Base-by-base conservation (phyloP, 306 rosid genomes). In the Neltuma alba region DNA sequence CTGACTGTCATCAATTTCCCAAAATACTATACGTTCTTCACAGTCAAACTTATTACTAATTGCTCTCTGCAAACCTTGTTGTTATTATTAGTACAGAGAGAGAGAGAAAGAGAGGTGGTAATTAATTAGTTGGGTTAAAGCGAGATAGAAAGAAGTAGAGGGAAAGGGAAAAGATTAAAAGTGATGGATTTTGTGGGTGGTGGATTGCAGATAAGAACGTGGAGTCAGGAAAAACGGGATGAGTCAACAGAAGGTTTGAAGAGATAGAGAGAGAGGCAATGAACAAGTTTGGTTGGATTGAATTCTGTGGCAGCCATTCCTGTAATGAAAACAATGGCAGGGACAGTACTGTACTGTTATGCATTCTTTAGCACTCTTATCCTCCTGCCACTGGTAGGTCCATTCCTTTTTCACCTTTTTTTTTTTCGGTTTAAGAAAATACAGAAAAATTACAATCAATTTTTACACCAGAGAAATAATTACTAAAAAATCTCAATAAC, bases 261-360 rank as follows among this genome's bases (percentile, higher is more conserved):
- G 58, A 70, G 50, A 4, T 58, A 70, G 31, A 5, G 1, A 13
- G 34, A 3, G 64, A 0, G 68, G 64, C 72, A 44, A 66, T 48
- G 47, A 44, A 77, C 79, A 58, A 61, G 86, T 80, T 90, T 77
- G 81, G 84, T 76, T 79, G 84, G 76, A 85, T 83, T 79, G 76
- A 81, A 72, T 70, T 66, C 72, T 57, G 67, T 20, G 77, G 65
- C 66, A 13, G 20, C 78, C 78, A 83, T 81, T 83, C 23, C 75
- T 60, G 80, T 65, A 45, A 54, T 45, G 64, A 45, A 15, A 30
- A 54, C 77, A 28, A 58, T 66, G 38, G 82, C 81, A 75, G 16
- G 28, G 18, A n/a, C 69, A 70, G 75, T 27, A 28, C 40, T 30
- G 68, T 70, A 82, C 81, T 48, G 60, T 28, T 62, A 33, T 60